A percentile compares a stretch with the other conserved stretches of the same genome.
Evolutionary conservation across 345 rosid species (phyloP).

Genomic region (Trapa bicornis): DNA sequence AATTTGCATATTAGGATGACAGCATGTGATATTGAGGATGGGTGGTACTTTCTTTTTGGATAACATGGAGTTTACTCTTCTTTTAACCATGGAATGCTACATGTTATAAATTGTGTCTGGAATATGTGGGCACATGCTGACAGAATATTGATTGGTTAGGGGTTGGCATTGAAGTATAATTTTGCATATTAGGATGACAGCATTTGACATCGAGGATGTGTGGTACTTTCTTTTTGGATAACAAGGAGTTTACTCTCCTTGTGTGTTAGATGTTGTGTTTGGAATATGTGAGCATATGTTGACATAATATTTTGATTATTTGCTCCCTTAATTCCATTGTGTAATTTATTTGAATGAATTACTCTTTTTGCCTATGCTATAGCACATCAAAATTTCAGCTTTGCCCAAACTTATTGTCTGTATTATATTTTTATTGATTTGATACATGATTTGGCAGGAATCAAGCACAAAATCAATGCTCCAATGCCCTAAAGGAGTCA

Average conservation of each 20-base stretch:
- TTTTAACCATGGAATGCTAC: too few relatives aligned
- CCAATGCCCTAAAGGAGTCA: conserved; percentile 18
- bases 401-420: conserved; percentile 6
- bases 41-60: too few relatives aligned
- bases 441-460: conserved; percentile 32
- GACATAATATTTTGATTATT: too few relatives aligned
- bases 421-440: not conserved
- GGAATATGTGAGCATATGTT: not conserved
- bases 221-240: not conserved
- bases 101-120: too few relatives aligned
- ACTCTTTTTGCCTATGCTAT: not conserved
- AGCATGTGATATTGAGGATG: too few relatives aligned
- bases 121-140: too few relatives aligned
- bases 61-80: too few relatives aligned
- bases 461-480: conserved; percentile 26
- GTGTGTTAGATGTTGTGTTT: not conserved
- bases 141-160: too few relatives aligned
- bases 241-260: too few relatives aligned
- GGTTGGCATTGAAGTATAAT: too few relatives aligned
- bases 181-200: not conserved
- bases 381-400: conserved; percentile 3
- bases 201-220: not conserved
- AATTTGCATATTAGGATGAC: not conserved
- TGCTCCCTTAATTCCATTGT: not conserved
- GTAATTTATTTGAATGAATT: not conserved